These are phyloP conservation scores for Lasiodiplodia citricola DNA, from an alignment of 2,329 filamentous ascomycete genomes.

Conservation along the genomic window DNA sequence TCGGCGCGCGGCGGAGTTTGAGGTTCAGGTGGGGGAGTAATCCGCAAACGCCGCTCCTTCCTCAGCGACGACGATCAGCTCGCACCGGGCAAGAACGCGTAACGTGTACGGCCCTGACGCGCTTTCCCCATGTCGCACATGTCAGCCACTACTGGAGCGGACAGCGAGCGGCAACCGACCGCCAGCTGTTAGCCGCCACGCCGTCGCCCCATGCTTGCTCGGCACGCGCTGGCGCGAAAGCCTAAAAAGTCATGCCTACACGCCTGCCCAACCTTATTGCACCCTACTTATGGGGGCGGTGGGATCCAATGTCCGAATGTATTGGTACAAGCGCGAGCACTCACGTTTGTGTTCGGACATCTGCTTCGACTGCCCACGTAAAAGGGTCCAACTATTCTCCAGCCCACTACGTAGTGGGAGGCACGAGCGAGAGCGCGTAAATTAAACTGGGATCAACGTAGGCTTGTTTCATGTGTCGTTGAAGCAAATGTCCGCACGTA, in stretches of 20 bases:
- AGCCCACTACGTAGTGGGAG: background rate
- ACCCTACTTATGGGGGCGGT: no score
- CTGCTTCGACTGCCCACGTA: no score
- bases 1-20: conserved; percentile 22
- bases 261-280: no score
- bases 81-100: background rate
- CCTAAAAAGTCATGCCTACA: background rate
- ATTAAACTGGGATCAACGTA: background rate
- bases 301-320: no score
- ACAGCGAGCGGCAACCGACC: background rate
- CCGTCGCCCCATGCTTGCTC: background rate
- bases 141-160: background rate
- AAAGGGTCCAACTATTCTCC: no score
- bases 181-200: background rate
- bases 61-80: background rate
- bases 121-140: conserved; percentile 1
- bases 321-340: no score
- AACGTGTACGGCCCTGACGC: background rate
- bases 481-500: background rate
- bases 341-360: no score
- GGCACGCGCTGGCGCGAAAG: conserved; percentile 1
- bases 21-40: background rate
- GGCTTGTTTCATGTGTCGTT: background rate
- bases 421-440: background rate
- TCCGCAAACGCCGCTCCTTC: background rate